phyloP scores from a whole-genome alignment of 106 monocot species.

The Acorus gramineus region DNA sequence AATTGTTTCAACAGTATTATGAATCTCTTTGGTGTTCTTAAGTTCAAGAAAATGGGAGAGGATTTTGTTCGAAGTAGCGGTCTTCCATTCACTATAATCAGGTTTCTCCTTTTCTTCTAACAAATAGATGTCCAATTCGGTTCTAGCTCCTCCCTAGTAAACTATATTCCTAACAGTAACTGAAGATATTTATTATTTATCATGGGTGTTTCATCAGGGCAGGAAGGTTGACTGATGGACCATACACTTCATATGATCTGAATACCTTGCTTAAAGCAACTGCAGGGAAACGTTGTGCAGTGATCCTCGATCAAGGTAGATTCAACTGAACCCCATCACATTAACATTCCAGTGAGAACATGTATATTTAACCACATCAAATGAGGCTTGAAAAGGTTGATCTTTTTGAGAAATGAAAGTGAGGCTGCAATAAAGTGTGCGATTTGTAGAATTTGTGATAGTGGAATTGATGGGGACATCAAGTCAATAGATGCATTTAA shows the following conservation, averaged over 20 bases:
- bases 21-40: conserved; percentile 97
- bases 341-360: neutral
- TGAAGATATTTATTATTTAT: too few species aligned
- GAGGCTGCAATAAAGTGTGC: too few species aligned
- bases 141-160: too few species aligned
- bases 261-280: conserved; percentile 81
- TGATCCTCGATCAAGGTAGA: conserved; percentile 56
- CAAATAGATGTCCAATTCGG: too few species aligned
- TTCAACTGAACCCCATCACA: neutral
- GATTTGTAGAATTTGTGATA: too few species aligned
- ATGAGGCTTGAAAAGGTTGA: too few species aligned
- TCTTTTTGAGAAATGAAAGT: too few species aligned
- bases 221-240: conserved; percentile 78
- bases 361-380: neutral
- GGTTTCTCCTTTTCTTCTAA: conserved; percentile 22
- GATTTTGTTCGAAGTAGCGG: conserved; percentile 73
- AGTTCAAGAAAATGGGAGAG: conserved; percentile 97
- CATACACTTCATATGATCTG: conserved; percentile 80
- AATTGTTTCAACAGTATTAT: conserved; percentile 45
- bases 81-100: conserved; percentile 88
- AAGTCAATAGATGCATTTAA: too few species aligned
- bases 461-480: too few species aligned
- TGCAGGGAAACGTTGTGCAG: conserved; percentile 68
- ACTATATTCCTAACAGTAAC: too few species aligned
- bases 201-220: conserved; percentile 17